A percentile compares a stretch with the other conserved stretches of the same genome.
These are phyloP conservation scores for Dicorynia guianensis DNA, from an alignment of 306 rosid genomes.

Conservation along the genomic window DNA sequence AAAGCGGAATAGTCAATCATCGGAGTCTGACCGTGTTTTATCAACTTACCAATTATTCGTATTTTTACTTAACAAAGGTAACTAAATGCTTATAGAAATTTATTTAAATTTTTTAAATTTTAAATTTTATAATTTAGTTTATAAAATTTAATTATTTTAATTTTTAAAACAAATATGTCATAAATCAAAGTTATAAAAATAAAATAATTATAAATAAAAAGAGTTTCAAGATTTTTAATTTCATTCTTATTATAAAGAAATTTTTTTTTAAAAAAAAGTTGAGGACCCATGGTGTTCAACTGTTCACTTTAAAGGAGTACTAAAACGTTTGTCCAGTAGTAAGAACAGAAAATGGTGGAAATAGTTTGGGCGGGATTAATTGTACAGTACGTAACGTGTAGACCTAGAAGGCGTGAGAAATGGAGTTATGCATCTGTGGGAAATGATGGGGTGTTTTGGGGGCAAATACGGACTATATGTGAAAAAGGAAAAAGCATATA, in stretches of 20 bases:
- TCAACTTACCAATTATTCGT: no score
- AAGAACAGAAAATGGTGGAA: neutral
- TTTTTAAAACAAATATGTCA: no score
- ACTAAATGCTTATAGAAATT: no score
- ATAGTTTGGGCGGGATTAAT: neutral
- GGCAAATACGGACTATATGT: constrained; percentile 27
- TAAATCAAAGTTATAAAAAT: no score
- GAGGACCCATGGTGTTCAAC: constrained; percentile 1
- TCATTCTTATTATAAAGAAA: neutral
- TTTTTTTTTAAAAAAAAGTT: neutral
- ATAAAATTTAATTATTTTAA: no score
- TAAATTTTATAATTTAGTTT: no score
- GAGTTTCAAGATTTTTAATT: no score
- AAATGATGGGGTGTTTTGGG: constrained; percentile 34
- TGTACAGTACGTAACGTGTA: constrained; percentile 30
- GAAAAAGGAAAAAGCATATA: neutral
- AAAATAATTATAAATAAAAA: no score
- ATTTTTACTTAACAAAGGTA: no score
- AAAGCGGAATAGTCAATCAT: no score
- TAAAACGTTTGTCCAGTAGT: neutral
- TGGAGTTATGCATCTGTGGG: constrained; percentile 32
- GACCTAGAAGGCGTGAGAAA: constrained; percentile 32
- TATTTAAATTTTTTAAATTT: no score
- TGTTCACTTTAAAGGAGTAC: neutral
- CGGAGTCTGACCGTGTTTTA: no score